Base-by-base conservation (phyloP, 352 stramenopile genomes). In the Phytophthora macrochlamydospora region DNA sequence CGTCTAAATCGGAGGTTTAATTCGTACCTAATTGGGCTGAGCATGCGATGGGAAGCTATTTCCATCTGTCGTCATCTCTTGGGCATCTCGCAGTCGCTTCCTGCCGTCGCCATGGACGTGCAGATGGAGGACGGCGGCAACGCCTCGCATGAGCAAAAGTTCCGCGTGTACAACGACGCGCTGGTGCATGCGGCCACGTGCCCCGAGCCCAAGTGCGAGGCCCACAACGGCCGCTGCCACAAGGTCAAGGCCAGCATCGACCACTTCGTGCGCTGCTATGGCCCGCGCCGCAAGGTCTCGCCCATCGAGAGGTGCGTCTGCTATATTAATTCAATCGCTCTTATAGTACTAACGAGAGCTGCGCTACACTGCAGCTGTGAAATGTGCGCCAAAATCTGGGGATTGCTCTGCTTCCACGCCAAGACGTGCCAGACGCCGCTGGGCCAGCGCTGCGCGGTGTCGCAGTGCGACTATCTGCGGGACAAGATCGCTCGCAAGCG, bases 161-260 rank as follows among this genome's bases (percentile, higher is more conserved):
- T 96, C 62, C 85, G 78, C 44, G 80, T 91, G 40, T 96, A 96
- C 78, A 93, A 96, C 54, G 81, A 89, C 9, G 88, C 88, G 66
- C 71, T 96, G 31, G 58, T 86, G 32, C 88, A 96, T 55, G 83
- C 86, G 6, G 75, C 88, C 31, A 81, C 76, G 29, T 96, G 88
- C 37, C 46, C 50, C 5, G 65, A 87, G 29, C 32, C 77, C 51
- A 76, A 92, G 5, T 96, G 88, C 56, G 75, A 78, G 51, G 82
- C 75, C 45, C 70, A 74, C 53, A 77, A 79, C 40, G 83, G 82
- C 8, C 87, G 88, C 35, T 96, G 88, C 64, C 86, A 94, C 65
- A 96, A 96, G 72, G 85, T 96, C 43, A 94, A 93, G 59, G 82
- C 79, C n/a, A 93, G 86, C 53, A 93, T 94, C 66, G 83, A 94